Percentiles rank a stretch among this genome's conserved stretches.
Evolutionary conservation across 2,329 filamentous ascomycete species (phyloP).

Genomic region (Calonectria leucothoes): DNA sequence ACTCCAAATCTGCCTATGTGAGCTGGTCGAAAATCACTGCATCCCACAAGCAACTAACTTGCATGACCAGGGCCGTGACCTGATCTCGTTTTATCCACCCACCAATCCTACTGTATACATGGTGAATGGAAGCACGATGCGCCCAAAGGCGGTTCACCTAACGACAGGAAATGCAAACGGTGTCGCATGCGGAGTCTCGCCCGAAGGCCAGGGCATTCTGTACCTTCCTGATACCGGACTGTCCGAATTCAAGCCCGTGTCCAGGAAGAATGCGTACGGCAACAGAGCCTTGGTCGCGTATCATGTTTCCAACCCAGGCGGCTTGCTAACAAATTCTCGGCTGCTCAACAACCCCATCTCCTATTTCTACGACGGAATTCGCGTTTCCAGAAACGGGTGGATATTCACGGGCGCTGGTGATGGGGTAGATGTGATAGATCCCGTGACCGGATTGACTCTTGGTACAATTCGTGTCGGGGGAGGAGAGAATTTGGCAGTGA

Average conservation of each 20-base stretch:
- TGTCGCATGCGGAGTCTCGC: neutral
- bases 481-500: neutral
- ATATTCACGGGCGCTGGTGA: neutral
- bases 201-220: neutral
- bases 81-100: neutral
- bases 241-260: conserved; percentile 5
- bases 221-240: neutral
- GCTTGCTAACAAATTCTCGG: neutral
- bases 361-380: conserved; percentile 5
- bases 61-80: neutral
- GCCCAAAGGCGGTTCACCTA: neutral
- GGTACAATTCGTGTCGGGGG: conserved; percentile 2
- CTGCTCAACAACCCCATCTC: neutral
- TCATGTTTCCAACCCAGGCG: neutral
- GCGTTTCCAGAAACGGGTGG: conserved; percentile 6
- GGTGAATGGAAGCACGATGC: neutral
- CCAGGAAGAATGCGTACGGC: conserved; percentile 1
- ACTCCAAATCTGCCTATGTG: conserved; percentile 1
- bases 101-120: neutral
- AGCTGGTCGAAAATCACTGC: neutral
- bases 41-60: neutral
- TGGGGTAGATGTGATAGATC: conserved; percentile 1
- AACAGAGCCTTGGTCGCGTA: neutral
- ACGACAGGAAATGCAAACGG: conserved; percentile 1
- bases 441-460: neutral